Evolutionary conservation across 1,139 yeast genomes (phyloP), one percentile per base, ranked within the genome.

Genomic region (Blastobotrys capitulatus): DNA sequence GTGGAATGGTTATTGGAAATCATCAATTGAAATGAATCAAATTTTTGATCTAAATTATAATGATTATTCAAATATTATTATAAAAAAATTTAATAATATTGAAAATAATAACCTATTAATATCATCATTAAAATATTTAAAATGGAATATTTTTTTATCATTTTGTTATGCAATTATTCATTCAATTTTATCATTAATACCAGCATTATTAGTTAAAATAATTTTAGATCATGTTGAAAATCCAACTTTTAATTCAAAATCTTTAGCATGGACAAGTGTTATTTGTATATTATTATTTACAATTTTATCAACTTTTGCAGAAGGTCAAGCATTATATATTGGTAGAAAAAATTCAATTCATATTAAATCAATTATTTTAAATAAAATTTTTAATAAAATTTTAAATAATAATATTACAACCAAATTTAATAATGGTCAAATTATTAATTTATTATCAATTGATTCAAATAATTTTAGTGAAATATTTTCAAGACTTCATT

Each of bases 391-490:
- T 61, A 81, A 90, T 8, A 89, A 89, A 67, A 95, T 96, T 5
- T 75, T 90, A 54, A 81, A 92, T 73, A 82, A 95, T 67, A 79
- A 80, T 57, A 72, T 83, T 38, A 77, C 84, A 1, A 22, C 25
- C 25, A 5, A 4, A 5, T 75, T 78, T 9, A 60, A 65, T 22
- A 40, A 43, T 18, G 98, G 98, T 57, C 90, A 96, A 9, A 86
- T 92, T 56, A 89, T 92, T 62, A 90, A 90, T 64, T 75, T 90
- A 59, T 89, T 90, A 96, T 86, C 97, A 35, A 89, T 90, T 47
- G 97, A 90, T 70, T 90, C 97, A 8, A 87, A 85, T 70, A 88
- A 88, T 65, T 87, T 90, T 25, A 82, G 95, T 35, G 96, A 88
- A 69, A 79, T 88, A 52, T 83, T 94, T 71, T 95, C 94, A 39